These are phyloP conservation scores for Volvox africanus DNA, from an alignment of 139 green algal genomes.

Conservation along the genomic window DNA sequence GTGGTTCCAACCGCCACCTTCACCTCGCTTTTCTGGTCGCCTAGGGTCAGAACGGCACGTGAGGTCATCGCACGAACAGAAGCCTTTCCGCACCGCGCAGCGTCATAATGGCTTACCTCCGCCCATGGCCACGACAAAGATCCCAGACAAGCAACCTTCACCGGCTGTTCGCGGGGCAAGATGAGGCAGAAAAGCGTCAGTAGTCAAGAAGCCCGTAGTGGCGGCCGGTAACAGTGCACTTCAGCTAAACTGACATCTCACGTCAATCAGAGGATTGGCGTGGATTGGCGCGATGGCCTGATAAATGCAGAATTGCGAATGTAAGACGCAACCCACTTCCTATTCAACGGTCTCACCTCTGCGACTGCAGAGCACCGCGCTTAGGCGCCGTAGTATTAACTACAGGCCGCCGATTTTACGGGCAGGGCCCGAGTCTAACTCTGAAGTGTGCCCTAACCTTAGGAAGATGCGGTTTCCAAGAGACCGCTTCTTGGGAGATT, in stretches of 20 bases:
- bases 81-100: background rate
- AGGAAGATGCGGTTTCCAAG: background rate
- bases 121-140: background rate
- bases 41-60: background rate
- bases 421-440: too few species aligned
- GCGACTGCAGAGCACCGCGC: background rate
- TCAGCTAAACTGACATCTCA: background rate
- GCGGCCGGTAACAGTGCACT: background rate
- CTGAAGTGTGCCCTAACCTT: background rate
- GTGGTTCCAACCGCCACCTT: slow-evolving; percentile 42
- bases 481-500: background rate
- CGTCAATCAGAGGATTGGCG: background rate
- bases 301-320: too few species aligned
- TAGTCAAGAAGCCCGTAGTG: background rate
- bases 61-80: background rate
- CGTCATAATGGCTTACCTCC: background rate
- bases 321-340: too few species aligned
- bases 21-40: slow-evolving; percentile 51
- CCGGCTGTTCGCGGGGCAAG: background rate
- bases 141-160: background rate
- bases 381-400: background rate
- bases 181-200: background rate
- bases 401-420: too few species aligned
- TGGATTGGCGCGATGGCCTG: too few species aligned
- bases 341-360: background rate